Evolutionary conservation across 164 flowering plant species (phyloP).

Genomic region (Pachysandra terminalis): DNA sequence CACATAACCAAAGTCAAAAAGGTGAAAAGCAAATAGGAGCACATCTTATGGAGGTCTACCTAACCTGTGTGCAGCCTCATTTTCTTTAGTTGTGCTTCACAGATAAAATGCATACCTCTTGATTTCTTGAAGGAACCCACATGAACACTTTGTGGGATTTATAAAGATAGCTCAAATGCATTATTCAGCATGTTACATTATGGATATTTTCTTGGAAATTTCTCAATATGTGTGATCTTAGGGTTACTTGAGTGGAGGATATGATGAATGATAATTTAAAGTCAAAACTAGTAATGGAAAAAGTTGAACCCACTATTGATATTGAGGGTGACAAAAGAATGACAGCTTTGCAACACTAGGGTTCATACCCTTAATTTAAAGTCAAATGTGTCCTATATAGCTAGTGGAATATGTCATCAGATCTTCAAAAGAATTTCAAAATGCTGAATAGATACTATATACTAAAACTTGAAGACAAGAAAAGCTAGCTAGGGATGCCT

Average conservation of each 20-base stretch:
- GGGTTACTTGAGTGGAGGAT: neutral
- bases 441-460: no score
- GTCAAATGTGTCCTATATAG: no score
- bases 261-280: neutral
- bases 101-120: neutral
- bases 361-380: neutral
- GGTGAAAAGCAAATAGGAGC: neutral
- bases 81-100: no score
- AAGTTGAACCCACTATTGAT: neutral
- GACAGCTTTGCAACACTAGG: neutral
- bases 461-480: no score
- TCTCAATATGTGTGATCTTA: neutral
- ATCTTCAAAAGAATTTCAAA: no score
- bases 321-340: constrained; percentile 1
- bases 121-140: neutral
- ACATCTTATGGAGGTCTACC: neutral
- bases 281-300: constrained; percentile 1
- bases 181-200: neutral
- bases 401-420: neutral
- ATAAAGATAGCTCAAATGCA: neutral
- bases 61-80: neutral
- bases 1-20: neutral
- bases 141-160: neutral
- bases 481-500: no score
- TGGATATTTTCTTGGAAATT: neutral